Evolutionary conservation across 148 eudicot species (phyloP).

Genomic region (Silene conica): DNA sequence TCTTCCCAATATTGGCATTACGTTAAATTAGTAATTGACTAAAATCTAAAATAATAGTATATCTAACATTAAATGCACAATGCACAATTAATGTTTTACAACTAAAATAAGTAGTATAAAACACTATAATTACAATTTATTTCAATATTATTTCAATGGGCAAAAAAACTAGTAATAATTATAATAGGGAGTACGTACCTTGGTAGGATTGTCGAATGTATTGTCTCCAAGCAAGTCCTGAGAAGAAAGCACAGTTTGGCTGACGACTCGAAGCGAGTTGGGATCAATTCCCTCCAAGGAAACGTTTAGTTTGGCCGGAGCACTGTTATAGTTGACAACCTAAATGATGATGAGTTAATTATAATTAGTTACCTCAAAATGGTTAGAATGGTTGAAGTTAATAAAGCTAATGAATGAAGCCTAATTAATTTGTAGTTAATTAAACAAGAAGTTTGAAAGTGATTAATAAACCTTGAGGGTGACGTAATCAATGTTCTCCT

Average conservation of each 20-base stretch:
- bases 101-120: too few species aligned
- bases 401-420: too few species aligned
- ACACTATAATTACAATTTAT: too few species aligned
- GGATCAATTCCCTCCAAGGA: slow-evolving; percentile 36
- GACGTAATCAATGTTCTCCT: slow-evolving; percentile 34
- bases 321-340: slow-evolving; percentile 59
- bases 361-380: too few species aligned
- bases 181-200: slow-evolving; percentile 53
- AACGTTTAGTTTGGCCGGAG: slow-evolving; percentile 29
- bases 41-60: too few species aligned
- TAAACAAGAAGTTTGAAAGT: not conserved
- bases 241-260: slow-evolving; percentile 42
- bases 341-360: slow-evolving; percentile 11
- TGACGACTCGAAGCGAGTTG: slow-evolving; percentile 28
- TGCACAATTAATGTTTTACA: too few species aligned
- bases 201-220: slow-evolving; percentile 51
- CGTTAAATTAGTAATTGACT: too few species aligned
- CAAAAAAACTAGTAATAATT: too few species aligned
- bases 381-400: not conserved
- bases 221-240: slow-evolving; percentile 14
- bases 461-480: slow-evolving; percentile 51
- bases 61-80: too few species aligned
- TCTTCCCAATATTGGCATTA: too few species aligned
- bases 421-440: too few species aligned
- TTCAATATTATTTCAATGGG: too few species aligned